These are phyloP conservation scores for Pneumocystis jirovecii DNA, from an alignment of 1,139 yeast species.

Conservation along the genomic window DNA sequence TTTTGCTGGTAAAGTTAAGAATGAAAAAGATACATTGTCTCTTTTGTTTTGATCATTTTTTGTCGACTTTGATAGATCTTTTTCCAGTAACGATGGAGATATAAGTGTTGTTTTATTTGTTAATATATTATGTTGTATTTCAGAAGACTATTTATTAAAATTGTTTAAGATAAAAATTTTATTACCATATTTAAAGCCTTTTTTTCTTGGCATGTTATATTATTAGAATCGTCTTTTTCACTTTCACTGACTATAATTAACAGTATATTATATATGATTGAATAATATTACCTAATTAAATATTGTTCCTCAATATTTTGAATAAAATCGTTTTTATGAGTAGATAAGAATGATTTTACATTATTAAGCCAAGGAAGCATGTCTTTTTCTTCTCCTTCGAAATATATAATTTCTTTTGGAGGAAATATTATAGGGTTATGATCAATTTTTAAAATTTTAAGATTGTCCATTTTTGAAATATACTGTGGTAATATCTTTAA, in stretches of 20 bases:
- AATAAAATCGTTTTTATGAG: conserved; percentile 1
- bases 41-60: not conserved
- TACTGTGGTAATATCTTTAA: conserved; percentile 45
- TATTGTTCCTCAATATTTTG: not conserved
- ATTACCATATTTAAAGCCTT: not conserved
- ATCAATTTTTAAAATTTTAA: conserved; percentile 54
- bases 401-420: conserved; percentile 27
- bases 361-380: conserved; percentile 40
- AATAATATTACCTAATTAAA: not conserved
- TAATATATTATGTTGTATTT: not conserved
- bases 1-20: not conserved
- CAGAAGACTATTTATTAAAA: not conserved
- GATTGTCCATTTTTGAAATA: conserved; percentile 36
- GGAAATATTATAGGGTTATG: conserved; percentile 51
- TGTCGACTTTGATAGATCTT: not conserved
- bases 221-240: not conserved
- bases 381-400: conserved; percentile 21
- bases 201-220: not conserved
- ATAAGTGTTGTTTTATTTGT: not conserved
- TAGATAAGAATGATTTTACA: conserved; percentile 29
- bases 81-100: not conserved
- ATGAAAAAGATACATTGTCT: not conserved
- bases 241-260: not conserved
- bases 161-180: not conserved
- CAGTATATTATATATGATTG: not conserved